Evolutionary conservation across 768 basidiomycete species (phyloP).

Genomic region (Rhodosporidiobolus odoratus): DNA sequence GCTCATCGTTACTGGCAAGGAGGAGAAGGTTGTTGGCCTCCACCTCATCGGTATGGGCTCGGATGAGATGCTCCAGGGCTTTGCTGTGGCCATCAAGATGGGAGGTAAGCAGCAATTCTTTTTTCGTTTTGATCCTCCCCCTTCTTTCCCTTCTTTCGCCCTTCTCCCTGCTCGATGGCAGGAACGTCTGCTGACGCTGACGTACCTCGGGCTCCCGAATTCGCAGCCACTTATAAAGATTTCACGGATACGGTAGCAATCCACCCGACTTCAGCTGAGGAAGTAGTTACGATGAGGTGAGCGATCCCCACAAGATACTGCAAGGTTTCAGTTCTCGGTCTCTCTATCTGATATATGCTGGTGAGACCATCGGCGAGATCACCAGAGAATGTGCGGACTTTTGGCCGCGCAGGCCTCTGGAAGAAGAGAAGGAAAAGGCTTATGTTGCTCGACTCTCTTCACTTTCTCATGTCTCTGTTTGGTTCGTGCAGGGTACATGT

Average conservation of each 20-base stretch:
- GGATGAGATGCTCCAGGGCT: slow-evolving; percentile 94
- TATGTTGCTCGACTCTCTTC: too few species aligned
- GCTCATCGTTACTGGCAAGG: slow-evolving; percentile 74
- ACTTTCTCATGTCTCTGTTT: too few species aligned
- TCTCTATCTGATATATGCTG: too few species aligned
- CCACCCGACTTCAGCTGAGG: slow-evolving; percentile 47
- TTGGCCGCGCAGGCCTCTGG: too few species aligned
- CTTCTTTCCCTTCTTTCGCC: neutral
- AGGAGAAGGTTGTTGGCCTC: slow-evolving; percentile 92
- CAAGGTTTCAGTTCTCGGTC: too few species aligned
- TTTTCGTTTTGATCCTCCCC: neutral
- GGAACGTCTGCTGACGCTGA: neutral
- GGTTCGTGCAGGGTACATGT: too few species aligned
- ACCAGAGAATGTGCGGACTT: too few species aligned
- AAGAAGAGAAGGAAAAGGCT: too few species aligned
- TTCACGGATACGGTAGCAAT: slow-evolving; percentile 33
- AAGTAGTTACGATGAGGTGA: slow-evolving; percentile 47
- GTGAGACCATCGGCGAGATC: too few species aligned
- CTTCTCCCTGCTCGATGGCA: neutral
- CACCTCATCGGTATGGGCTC: slow-evolving; percentile 87
- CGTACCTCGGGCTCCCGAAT: neutral
- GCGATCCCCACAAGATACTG: too few species aligned
- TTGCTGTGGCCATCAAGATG: slow-evolving; percentile 97
- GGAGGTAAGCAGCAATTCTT: slow-evolving; percentile 53
- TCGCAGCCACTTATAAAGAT: neutral